Conservation (phyloP, 257 asterid genomes). For the Solanum appendiculatum region DNA sequence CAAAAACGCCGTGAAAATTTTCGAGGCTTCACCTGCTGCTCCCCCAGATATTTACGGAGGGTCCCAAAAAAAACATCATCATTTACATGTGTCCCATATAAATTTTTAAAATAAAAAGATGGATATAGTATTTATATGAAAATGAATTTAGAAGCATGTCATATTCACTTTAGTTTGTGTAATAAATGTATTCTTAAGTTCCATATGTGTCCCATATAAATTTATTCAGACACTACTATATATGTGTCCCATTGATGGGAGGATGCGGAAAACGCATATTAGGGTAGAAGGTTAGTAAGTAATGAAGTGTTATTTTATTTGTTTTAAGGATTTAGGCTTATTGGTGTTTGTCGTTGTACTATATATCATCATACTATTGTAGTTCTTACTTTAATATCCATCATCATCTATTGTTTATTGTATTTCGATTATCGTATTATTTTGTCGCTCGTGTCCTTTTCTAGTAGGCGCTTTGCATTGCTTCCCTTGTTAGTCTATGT, state of each 20-base stretch:
- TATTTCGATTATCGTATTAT: too few relatives aligned
- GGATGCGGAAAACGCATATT: rapidly evolving
- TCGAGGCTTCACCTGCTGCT: too few relatives aligned
- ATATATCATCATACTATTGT: too few relatives aligned
- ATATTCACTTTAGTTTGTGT: neutral
- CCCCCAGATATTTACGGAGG: too few relatives aligned
- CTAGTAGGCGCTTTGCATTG: neutral
- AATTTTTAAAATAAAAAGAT: neutral
- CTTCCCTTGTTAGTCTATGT: neutral
- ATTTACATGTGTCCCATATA: neutral
- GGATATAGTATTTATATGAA: neutral
- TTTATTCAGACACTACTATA: neutral
- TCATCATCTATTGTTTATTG: too few relatives aligned
- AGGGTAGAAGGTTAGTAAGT: neutral
- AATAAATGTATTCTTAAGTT: neutral
- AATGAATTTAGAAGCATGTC: neutral
- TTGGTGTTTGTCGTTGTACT: too few relatives aligned
- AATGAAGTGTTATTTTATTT: too few relatives aligned
- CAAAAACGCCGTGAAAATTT: too few relatives aligned
- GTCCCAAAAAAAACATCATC: neutral
- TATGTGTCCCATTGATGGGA: neutral
- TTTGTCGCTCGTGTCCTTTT: too few relatives aligned
- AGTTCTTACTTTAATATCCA: too few relatives aligned
- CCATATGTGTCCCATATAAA: neutral
- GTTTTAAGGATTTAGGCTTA: too few relatives aligned